Evolutionary conservation across 2,329 filamentous ascomycete species (phyloP).

Genomic region (Talaromyces marneffei): DNA sequence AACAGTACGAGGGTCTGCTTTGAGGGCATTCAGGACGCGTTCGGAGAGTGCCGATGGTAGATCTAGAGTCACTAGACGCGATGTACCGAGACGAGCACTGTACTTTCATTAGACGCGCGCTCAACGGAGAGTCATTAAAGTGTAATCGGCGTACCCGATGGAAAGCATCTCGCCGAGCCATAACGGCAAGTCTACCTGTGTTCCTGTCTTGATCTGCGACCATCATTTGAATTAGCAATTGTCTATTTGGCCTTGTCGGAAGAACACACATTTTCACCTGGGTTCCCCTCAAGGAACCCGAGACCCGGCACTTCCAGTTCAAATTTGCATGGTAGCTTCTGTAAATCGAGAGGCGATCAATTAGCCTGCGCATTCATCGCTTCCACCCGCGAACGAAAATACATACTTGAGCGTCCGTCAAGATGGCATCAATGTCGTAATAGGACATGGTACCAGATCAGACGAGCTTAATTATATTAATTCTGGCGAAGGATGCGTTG

Average conservation of each 20-base stretch:
- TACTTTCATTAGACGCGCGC: neutral
- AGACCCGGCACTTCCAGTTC: slow-evolving; percentile 81
- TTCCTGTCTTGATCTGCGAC: slow-evolving; percentile 68
- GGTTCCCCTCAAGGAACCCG: slow-evolving; percentile 82
- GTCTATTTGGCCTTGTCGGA: no score
- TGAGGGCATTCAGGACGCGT: slow-evolving; percentile 80
- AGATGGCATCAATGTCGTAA: slow-evolving; percentile 44
- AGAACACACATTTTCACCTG: slow-evolving; percentile 50
- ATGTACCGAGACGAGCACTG: slow-evolving; percentile 40
- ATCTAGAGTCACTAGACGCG: slow-evolving; percentile 70
- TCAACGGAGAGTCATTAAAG: neutral
- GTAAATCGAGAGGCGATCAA: neutral
- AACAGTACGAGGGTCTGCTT: slow-evolving; percentile 81
- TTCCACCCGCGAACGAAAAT: neutral
- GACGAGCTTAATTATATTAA: neutral
- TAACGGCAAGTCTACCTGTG: slow-evolving; percentile 74
- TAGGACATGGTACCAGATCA: slow-evolving; percentile 33
- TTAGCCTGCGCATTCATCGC: neutral
- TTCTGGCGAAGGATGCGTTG: neutral
- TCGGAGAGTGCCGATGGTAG: slow-evolving; percentile 70
- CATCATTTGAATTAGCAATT: neutral
- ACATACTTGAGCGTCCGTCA: slow-evolving; percentile 41
- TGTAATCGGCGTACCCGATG: slow-evolving; percentile 36
- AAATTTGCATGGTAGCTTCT: slow-evolving; percentile 96
- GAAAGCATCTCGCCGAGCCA: slow-evolving; percentile 91